These are phyloP conservation scores for Vigna hirtella DNA, from an alignment of 306 rosid genomes.

Conservation along the genomic window DNA sequence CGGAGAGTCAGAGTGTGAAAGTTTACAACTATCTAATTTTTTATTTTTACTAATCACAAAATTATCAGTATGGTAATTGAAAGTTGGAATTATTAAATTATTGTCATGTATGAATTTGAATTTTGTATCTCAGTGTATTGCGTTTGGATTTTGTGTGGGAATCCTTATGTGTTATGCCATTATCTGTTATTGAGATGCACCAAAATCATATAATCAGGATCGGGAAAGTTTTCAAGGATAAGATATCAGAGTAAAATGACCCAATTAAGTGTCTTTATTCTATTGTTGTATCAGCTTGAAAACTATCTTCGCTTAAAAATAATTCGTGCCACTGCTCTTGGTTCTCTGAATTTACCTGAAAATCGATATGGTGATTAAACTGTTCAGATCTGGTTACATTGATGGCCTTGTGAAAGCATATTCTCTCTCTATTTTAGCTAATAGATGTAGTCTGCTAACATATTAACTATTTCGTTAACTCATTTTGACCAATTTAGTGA, in stretches of 20 bases:
- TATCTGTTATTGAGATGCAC: conserved; percentile 10
- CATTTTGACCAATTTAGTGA: conserved; percentile 27
- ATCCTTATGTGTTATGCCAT: neutral
- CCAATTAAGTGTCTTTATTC: conserved; percentile 4
- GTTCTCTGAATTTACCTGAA: conserved; percentile 29
- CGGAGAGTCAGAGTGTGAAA: conserved; percentile 14
- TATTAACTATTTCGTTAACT: conserved; percentile 14
- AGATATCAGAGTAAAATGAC: neutral
- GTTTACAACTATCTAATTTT: conserved; percentile 1
- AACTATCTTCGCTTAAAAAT: conserved; percentile 11
- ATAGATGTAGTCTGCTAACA: conserved; percentile 4
- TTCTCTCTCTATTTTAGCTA: conserved; percentile 2
- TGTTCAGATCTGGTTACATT: conserved; percentile 17
- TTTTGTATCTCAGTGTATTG: neutral
- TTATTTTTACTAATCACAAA: neutral
- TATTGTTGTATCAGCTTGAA: conserved; percentile 10
- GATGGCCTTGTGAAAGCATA: conserved; percentile 10
- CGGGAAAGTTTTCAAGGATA: conserved; percentile 27
- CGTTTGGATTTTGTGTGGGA: conserved; percentile 7
- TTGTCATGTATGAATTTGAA: conserved; percentile 1
- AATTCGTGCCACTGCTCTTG: conserved; percentile 24
- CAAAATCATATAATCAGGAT: neutral
- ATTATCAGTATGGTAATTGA: conserved; percentile 14
- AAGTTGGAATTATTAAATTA: neutral
- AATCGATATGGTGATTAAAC: conserved; percentile 19